Conservation (phyloP, 192 early-diverging fungal species). For the Linnemannia hyalina region DNA sequence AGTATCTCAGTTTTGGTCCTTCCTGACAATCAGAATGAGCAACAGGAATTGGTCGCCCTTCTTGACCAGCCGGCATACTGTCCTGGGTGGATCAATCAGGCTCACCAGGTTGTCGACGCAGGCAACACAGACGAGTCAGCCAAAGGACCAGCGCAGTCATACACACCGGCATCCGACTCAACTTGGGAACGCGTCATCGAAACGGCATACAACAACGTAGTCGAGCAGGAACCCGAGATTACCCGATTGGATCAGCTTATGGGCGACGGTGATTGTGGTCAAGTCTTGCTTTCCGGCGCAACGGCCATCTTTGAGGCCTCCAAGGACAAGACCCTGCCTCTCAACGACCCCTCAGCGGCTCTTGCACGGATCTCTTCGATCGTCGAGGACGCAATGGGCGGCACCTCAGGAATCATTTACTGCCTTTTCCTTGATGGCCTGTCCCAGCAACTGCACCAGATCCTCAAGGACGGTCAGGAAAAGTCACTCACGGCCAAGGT, state of each 20-base stretch:
- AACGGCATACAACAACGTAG: conserved; percentile 61
- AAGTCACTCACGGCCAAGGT: conserved; percentile 39
- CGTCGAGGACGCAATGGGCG: conserved; percentile 83
- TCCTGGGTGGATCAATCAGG: conserved; percentile 74
- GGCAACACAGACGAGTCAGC: conserved; percentile 61
- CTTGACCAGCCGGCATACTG: conserved; percentile 72
- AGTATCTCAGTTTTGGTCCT: conserved; percentile 77
- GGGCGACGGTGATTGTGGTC: conserved; percentile 90
- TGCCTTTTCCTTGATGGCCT: conserved; percentile 80
- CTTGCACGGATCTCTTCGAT: conserved; percentile 72
- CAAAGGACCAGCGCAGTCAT: conserved; percentile 17
- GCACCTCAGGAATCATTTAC: conserved; percentile 83
- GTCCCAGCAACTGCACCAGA: conserved; percentile 62
- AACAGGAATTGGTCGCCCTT: conserved; percentile 57
- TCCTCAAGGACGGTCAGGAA: conserved; percentile 29
- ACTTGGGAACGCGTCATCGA: conserved; percentile 64
- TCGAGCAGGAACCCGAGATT: conserved; percentile 66
- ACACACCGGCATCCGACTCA: conserved; percentile 57
- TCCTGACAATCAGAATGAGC: conserved; percentile 56
- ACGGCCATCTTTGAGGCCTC: conserved; percentile 68
- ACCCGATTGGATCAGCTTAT: conserved; percentile 79
- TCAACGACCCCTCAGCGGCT: conserved; percentile 67
- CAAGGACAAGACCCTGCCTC: conserved; percentile 35
- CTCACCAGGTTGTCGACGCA: conserved; percentile 36
- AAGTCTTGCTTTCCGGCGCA: conserved; percentile 76